phyloP scores from a whole-genome alignment of 2,329 filamentous ascomycete species.

The Uncinocarpus reesii region DNA sequence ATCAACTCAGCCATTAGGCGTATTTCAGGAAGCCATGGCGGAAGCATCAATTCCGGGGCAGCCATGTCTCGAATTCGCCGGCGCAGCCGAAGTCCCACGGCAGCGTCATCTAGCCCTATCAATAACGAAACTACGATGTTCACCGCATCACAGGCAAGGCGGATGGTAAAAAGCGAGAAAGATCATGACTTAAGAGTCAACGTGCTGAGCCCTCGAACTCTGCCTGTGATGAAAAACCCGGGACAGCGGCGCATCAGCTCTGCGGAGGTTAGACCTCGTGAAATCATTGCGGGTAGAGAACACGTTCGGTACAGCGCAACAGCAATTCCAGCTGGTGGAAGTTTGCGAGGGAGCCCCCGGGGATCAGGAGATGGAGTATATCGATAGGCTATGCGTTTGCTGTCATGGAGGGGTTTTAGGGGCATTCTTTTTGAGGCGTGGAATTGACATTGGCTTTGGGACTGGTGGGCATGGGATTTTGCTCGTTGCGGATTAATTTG shows the following conservation, averaged over 20 bases:
- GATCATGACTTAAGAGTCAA: conserved; percentile 46
- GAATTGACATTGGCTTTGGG: background rate
- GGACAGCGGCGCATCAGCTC: conserved; percentile 35
- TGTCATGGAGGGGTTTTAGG: no score
- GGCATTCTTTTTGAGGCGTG: background rate
- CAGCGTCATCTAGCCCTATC: conserved; percentile 43
- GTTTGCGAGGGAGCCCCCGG: conserved; percentile 26
- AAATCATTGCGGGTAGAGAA: conserved; percentile 31
- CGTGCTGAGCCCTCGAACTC: conserved; percentile 52
- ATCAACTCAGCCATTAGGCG: conserved; percentile 50
- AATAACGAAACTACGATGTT: conserved; percentile 49
- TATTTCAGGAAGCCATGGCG: conserved; percentile 36
- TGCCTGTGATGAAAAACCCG: conserved; percentile 48
- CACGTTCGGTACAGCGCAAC: conserved; percentile 30
- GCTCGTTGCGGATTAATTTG: background rate
- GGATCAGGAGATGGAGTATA: conserved; percentile 22
- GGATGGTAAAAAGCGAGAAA: conserved; percentile 55
- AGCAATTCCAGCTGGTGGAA: conserved; percentile 28
- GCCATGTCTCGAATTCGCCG: conserved; percentile 39
- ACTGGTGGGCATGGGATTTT: no score
- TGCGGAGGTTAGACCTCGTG: conserved; percentile 33
- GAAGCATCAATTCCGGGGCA: conserved; percentile 26
- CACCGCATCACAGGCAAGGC: conserved; percentile 54
- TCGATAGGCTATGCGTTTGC: no score
- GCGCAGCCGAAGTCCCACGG: conserved; percentile 37